Evolutionary conservation across 148 eudicot species (phyloP), one percentile per base, ranked within the genome.

Genomic region (Rhododendron molle): DNA sequence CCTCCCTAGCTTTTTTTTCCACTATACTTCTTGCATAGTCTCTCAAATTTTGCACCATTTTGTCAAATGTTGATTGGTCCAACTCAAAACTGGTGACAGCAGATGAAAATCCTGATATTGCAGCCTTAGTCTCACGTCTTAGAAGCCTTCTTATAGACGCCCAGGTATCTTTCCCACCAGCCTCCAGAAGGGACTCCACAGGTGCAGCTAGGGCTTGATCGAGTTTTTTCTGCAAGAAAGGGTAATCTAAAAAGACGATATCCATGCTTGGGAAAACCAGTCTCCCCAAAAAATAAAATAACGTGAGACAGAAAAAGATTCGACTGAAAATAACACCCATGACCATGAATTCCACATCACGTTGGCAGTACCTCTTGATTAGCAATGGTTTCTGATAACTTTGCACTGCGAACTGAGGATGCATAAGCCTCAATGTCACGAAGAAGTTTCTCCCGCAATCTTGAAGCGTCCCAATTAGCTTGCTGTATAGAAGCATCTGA

Each of bases 391-490:
- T 88, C 86, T 7, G 89, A 88, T 81, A 91, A 86, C 83, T 88
- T 90, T 54, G 67, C 82, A 84, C 60, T 85, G 43, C 89, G 84
- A 71, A 91, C 86, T 49, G 80, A 62, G 60, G 88, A 81, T 30
- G 87, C 86, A 88, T 89, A 88, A 38, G 87, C 88, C 83, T 91
- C 93, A 80, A 91, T 88, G 84, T 91, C 91, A 85, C 89, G 89
- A n/a, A 44, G 54, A 84, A 91, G 91, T 74, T 91, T 91, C 32
- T 91, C 93, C 71, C 87, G 80, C 2, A 87, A 88, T 87, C 82
- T 88, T 8, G 90, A 89, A 73, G 88, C 79, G 83, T 91, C 90
- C 93, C 91, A 91, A 78, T 88, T 87, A 56, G 91, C 89, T 60
- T 89, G 93, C 81, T 78, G 76, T 77, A 89, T 54, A 23, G 81